Evolutionary conservation across 495 filamentous ascomycete genomes (phyloP), one percentile per base, ranked within the genome.

Genomic region (Parathielavia hyrcaniae): DNA sequence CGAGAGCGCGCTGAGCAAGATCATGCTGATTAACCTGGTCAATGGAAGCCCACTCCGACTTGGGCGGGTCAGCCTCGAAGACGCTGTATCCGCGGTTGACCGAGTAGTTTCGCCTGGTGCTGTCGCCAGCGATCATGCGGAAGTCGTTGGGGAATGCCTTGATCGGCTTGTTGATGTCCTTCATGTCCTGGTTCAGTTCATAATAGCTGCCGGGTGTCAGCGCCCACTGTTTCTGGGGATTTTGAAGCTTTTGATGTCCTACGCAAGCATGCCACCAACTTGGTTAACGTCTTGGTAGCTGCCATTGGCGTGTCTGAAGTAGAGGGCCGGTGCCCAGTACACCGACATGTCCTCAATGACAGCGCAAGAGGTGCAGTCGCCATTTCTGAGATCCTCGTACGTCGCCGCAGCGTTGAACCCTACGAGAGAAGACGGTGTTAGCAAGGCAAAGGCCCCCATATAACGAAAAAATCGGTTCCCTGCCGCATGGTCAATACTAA

Each of bases 91-190:
- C 65, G 1, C 81, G 81, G 58, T 2, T 30, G 26, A 85, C 81
- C 3, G 81, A 81, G 73, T 89, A 93, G 70, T 86, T 86, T 58
- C 91, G 87, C 44, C 77, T 76, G 9, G 67, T 67, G 50, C 66
- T 76, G 69, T 91, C 83, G 17, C 92, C 92, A 51, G 91, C 87
- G 58, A 97, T 75, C 88, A 96, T 93, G 45, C 84, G 82, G 76
- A 97, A 95, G 45, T 80, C 78, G 1, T 77, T 63, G 0, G 91
- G 92, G 73, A 95, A 96, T 0, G 89, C 86, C 32, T 77, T 78
- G 62, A 96, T 76, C 4, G 34, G 35, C 4, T 32, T 43, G 23
- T 83, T 78, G 3, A 83, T 67, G 32, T 78, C 67, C 58, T 71
- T 71, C 19, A 60, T 55, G 41, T 75, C 77, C 11, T 75, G 72